These are phyloP conservation scores for Diaporthe citri DNA, from an alignment of 2,329 filamentous ascomycete species.

Conservation along the genomic window DNA sequence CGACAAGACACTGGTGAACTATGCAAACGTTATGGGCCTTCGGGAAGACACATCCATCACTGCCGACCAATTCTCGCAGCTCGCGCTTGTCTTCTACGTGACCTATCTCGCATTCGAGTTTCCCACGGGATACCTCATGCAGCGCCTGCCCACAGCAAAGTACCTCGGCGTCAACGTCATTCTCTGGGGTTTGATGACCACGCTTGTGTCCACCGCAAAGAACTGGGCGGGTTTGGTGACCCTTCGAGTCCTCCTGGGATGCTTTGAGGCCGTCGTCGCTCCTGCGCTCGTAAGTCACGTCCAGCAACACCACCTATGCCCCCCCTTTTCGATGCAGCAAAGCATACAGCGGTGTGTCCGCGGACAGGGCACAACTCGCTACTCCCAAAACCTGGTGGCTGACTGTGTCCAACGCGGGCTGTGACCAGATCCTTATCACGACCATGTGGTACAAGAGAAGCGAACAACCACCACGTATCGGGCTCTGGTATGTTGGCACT, in stretches of 20 bases:
- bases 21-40: conserved; percentile 50
- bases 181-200: conserved; percentile 62
- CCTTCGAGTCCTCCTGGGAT: conserved; percentile 63
- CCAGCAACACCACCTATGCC: neutral
- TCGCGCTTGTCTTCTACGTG: conserved; percentile 50
- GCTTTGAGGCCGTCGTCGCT: conserved; percentile 66
- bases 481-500: conserved; percentile 52
- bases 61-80: conserved; percentile 47
- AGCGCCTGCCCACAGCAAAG: conserved; percentile 65
- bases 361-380: neutral
- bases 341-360: neutral
- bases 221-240: conserved; percentile 63
- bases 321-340: neutral
- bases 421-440: conserved; percentile 30
- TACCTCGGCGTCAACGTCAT: conserved; percentile 61
- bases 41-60: conserved; percentile 47
- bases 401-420: neutral
- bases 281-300: conserved; percentile 56
- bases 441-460: conserved; percentile 52
- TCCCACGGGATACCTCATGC: conserved; percentile 61
- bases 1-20: conserved; percentile 49
- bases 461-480: conserved; percentile 50
- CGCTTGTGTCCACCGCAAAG: conserved; percentile 61
- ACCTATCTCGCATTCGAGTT: conserved; percentile 50
- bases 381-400: neutral